A percentile compares a stretch with the other conserved stretches of the same genome.
These are phyloP conservation scores for Erodium trifolium DNA, from an alignment of 441 rosid species.

Conservation along the genomic window DNA sequence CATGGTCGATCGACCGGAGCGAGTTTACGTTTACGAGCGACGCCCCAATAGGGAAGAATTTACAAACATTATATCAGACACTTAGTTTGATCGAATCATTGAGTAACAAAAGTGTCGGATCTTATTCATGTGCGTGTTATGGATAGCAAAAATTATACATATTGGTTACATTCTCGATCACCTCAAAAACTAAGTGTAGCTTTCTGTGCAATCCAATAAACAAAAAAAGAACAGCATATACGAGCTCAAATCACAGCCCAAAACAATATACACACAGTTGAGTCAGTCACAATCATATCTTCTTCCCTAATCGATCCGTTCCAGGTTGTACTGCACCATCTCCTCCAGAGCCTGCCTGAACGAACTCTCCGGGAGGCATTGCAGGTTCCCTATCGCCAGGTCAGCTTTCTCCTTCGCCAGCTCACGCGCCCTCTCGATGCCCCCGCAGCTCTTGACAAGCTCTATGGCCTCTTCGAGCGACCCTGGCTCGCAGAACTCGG, in stretches of 20 bases:
- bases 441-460: slow-evolving; percentile 55
- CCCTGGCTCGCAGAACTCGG: slow-evolving; percentile 73
- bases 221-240: background rate
- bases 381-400: slow-evolving; percentile 54
- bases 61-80: too few relatives aligned
- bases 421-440: slow-evolving; percentile 60
- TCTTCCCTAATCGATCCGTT: slow-evolving; percentile 51
- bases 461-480: slow-evolving; percentile 65
- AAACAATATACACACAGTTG: slow-evolving; percentile 20
- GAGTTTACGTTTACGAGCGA: too few relatives aligned
- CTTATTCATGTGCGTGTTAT: background rate
- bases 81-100: too few relatives aligned
- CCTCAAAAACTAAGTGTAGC: slow-evolving; percentile 7
- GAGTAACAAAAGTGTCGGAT: background rate
- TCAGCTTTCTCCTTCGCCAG: slow-evolving; percentile 76
- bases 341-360: slow-evolving; percentile 59
- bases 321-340: slow-evolving; percentile 79
- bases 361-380: slow-evolving; percentile 50
- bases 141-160: slow-evolving; percentile 4
- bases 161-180: slow-evolving; percentile 13
- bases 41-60: too few relatives aligned
- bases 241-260: slow-evolving; percentile 28
- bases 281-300: slow-evolving; percentile 11
- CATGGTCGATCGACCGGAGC: too few relatives aligned
- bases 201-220: slow-evolving; percentile 13